Evolutionary conservation across 768 basidiomycete species (phyloP), one percentile per base, ranked within the genome.

Genomic region (Trametes cingulata): DNA sequence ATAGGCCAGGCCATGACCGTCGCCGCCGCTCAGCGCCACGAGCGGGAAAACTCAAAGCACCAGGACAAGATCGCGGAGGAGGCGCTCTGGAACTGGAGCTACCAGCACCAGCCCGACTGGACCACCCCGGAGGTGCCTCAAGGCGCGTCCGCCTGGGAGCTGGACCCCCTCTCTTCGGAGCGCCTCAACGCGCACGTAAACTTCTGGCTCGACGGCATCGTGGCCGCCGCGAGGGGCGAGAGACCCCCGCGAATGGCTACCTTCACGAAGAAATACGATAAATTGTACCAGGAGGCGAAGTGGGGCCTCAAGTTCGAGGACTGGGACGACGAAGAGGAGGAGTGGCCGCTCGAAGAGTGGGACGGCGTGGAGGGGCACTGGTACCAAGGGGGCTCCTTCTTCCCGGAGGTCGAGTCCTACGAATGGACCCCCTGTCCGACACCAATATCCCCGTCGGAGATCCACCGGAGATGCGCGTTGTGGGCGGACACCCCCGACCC

Each of bases 121-220:
- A 20, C 20, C 29, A 41, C 56, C 13, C 37, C 45, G 9, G 20
- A 22, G 13, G 41, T 43, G 19, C 45, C 51, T 3, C 37, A 49
- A 17, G 61, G 56, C 24, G 52, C 37, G 51, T 58, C 63, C 36
- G 57, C 55, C 6, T 66, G 65, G 63, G 63, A 64, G 33, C 9
- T 43, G 20, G 56, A 57, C 14, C 55, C 56, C 9, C 42, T 19
- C n/a, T 46, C 50, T 22, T 40, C 43, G 25, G 55, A 56, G 19
- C 62, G 59, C 1, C 22, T 58, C 39, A 27, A 20, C 37, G 81
- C 83, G 65, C 64, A 82, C 63, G 77, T 85, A 35, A 78, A 79
- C 3, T 85, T 83, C 68, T 85, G 84, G 84, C 74, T 76, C 43
- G 69, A 75, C 13, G 80, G 78, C 0, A 72, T 85, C 6, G 72